These are phyloP conservation scores for Mycena sp. DNA, from an alignment of 1,284 basidiomycete species.

Conservation along the genomic window DNA sequence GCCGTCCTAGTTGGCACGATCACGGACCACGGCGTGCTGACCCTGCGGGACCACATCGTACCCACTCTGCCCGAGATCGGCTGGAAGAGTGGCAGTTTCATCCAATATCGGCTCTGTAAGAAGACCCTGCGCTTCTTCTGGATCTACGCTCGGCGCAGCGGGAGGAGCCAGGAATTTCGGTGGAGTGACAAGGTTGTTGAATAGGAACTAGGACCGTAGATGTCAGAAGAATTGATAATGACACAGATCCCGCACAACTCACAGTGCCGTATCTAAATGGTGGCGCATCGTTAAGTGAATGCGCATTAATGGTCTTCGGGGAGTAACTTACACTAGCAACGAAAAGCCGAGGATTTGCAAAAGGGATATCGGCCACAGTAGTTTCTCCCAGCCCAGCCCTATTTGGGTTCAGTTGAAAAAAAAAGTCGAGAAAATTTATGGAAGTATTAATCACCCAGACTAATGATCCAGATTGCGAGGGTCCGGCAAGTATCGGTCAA, in stretches of 20 bases:
- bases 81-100: constrained; percentile 81
- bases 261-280: constrained; percentile 68
- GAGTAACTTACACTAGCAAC: constrained; percentile 81
- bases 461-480: constrained; percentile 91
- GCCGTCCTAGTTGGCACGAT: constrained; percentile 1
- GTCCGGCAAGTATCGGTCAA: constrained; percentile 97
- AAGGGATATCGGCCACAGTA: constrained; percentile 86
- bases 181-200: constrained; percentile 77
- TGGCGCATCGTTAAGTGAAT: constrained; percentile 20
- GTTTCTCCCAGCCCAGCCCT: constrained; percentile 89
- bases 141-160: constrained; percentile 45
- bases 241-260: constrained; percentile 38
- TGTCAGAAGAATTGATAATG: constrained; percentile 30
- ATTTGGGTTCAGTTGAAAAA: too few species aligned
- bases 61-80: constrained; percentile 76
- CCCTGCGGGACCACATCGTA: constrained; percentile 75
- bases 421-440: too few species aligned
- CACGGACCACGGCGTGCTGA: constrained; percentile 48
- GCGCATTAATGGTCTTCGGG: constrained; percentile 25
- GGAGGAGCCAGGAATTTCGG: constrained; percentile 67
- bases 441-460: constrained; percentile 57
- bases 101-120: constrained; percentile 62
- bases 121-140: constrained; percentile 63
- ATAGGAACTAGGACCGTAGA: constrained; percentile 67
- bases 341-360: constrained; percentile 92